Base-by-base conservation (phyloP, 306 rosid genomes). In the Glycine latifolia region DNA sequence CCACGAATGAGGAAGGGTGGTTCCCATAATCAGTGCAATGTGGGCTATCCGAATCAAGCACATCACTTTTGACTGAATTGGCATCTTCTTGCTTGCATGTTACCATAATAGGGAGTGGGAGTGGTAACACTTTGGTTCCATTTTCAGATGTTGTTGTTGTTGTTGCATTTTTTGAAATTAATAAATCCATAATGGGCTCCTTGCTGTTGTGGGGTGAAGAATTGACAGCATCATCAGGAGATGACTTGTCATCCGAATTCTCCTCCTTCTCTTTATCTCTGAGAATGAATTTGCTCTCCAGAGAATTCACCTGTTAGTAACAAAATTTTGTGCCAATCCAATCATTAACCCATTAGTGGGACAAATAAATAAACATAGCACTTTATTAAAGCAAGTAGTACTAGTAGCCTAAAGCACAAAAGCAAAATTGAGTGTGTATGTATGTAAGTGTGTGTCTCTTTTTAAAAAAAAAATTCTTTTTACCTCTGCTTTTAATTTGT, bases 21-120 rank as follows among this genome's bases (percentile, higher is more conserved):
- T 91, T 89, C 62, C 81, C 81, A 77, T 93, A 26, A 26, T 26
- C 93, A 43, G 89, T 70, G 78, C 85, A 85, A 78, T 81, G 86
- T 43, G 91, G 88, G 76, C 97, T 94, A 7, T 91, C 97, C 0
- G 97, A 90, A 82, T 92, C 92, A 41, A 91, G 86, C 49, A 83
- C 88, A 77, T 89, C 98, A 52, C 98, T 91, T 82, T 87, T 92
- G 2, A 90, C 89, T 53, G 98, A 95, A 75, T 91, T 95, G 47
- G 92, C 97, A 66, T 91, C 91, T 86, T 95, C 98, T 41, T 83
- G 94, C 81, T 90, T 94, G 83, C 89, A 91, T 3, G 70, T 82
- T 83, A 77, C 85, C 77, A 79, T 85, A 63, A 69, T 85, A 71
- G 88, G 73, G 81, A 60, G 72, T 73, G 31, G 31, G 31, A 26